Percentiles rank a stretch among this genome's conserved stretches.
Evolutionary conservation across 108 stramenopile species (phyloP).

Genomic region (Epithemia pelagica): DNA sequence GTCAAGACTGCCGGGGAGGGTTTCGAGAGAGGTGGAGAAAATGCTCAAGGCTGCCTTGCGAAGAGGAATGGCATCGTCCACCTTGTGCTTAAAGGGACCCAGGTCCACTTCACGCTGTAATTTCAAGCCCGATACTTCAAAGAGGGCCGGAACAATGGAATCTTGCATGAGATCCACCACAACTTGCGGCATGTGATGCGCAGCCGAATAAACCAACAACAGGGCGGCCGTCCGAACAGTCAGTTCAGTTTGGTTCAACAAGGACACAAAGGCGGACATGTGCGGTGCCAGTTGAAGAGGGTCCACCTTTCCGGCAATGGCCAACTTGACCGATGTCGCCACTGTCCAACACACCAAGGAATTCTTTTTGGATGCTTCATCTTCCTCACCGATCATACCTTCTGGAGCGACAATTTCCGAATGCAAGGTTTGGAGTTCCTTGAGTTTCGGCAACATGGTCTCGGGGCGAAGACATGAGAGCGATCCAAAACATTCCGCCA

Average conservation of each 20-base stretch:
- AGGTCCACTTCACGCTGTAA: constrained; percentile 90
- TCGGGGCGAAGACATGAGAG: constrained; percentile 72
- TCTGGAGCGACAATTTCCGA: constrained; percentile 24
- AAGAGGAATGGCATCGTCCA: constrained; percentile 94
- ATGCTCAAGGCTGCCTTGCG: constrained; percentile 90
- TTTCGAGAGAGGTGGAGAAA: constrained; percentile 87
- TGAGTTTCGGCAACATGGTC: constrained; percentile 54
- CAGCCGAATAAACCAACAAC: constrained; percentile 89
- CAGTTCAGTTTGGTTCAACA: constrained; percentile 83
- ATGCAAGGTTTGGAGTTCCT: constrained; percentile 34
- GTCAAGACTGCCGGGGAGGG: constrained; percentile 60
- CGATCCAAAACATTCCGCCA: constrained; percentile 93
- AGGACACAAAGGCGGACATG: constrained; percentile 70
- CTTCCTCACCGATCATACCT: constrained; percentile 31
- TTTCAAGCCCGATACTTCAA: constrained; percentile 71
- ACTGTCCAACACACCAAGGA: constrained; percentile 72
- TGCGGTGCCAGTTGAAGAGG: constrained; percentile 38
- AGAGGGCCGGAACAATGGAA: constrained; percentile 63
- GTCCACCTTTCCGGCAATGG: constrained; percentile 73
- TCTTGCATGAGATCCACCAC: constrained; percentile 69
- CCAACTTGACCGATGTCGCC: constrained; percentile 78
- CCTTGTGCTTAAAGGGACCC: constrained; percentile 97
- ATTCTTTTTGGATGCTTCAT: constrained; percentile 46
- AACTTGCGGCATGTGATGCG: constrained; percentile 84
- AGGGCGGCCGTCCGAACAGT: constrained; percentile 79